Evolutionary conservation across 495 filamentous ascomycete species (phyloP), one percentile per base, ranked within the genome.

Genomic region (Amorphotheca resinae): DNA sequence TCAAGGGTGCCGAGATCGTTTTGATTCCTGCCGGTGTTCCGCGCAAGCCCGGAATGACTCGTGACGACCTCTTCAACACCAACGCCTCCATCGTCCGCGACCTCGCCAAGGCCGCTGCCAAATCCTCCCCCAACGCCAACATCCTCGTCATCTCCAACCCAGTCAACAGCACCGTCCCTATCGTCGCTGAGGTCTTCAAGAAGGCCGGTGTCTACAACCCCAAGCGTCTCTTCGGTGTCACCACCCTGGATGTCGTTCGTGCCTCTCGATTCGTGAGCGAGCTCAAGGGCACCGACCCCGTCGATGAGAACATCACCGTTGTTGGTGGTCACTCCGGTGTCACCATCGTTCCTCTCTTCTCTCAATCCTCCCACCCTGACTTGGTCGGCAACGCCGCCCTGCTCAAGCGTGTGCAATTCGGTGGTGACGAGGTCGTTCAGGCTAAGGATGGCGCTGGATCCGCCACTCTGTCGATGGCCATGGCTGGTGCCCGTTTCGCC

Each of bases 51-150:
- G 91, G 91, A 67, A 98, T 98, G 91, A 93, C 84, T 69, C 87
- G 91, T 71, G 91, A 96, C 69, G 87, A 98, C 60, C 83, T 98
- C 42, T 98, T 98, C 84, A 98, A 98, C 74, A 98, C 89, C 74
- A 98, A 98, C 66, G 91, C 93, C 64, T 94, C 87, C 52, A 98
- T 98, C 59, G 91, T 98, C 62, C 91, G 91, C 49, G 91, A 96
- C 68, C 80, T 98, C 48, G 88, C 91, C 64, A 95, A 98, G 78
- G 87, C 87, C 53, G 79, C 77, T 58, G 91, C 91, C 56, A 80
- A 93, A 54, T 72, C 83, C 56, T 72, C 79, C 62, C 93, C 91
- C 45, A 74, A 98, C 36, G 93, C 91, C 66, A 94, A 93, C 63
- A 73, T 96, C 65, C 80, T 96, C 59, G 78, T 98, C 72, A 98